Percentiles rank a stretch among this genome's conserved stretches.
Conservation (phyloP, 1,139 yeast genomes). For the Pichia inconspicua region DNA sequence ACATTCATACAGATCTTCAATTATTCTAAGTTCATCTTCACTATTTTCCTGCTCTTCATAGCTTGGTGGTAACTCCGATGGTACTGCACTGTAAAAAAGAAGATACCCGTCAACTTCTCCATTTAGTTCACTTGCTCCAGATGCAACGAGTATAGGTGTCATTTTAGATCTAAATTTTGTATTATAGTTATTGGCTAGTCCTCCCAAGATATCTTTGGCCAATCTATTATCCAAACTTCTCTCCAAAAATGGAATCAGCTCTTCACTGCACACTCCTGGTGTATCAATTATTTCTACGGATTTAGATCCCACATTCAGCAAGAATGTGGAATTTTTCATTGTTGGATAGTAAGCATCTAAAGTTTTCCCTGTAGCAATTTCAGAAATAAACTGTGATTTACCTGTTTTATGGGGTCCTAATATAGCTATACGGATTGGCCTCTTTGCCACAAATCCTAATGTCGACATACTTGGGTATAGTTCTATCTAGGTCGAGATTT, state of each 20-base stretch:
- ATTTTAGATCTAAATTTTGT: constrained; percentile 42
- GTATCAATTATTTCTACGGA: constrained; percentile 63
- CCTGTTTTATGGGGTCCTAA: constrained; percentile 47
- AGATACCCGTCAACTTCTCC: constrained; percentile 70
- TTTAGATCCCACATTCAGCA: constrained; percentile 45
- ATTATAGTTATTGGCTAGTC: constrained; percentile 47
- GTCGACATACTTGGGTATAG: not conserved
- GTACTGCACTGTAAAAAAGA: constrained; percentile 37
- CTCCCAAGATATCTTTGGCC: constrained; percentile 50
- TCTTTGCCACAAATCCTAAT: constrained; percentile 13
- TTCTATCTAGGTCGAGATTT: not conserved
- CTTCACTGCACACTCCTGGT: constrained; percentile 57
- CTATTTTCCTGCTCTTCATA: constrained; percentile 8
- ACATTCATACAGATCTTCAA: constrained; percentile 44
- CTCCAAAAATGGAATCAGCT: constrained; percentile 66
- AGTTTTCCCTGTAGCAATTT: constrained; percentile 40
- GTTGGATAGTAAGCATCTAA: constrained; percentile 65
- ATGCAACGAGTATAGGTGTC: constrained; percentile 61
- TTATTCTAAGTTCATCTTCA: constrained; percentile 30
- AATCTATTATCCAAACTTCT: constrained; percentile 57
- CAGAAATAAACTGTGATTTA: constrained; percentile 38
- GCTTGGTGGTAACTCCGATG: constrained; percentile 13
- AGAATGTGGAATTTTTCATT: constrained; percentile 42
- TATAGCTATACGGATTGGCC: constrained; percentile 48
- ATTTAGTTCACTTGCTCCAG: constrained; percentile 70